These are phyloP conservation scores for Colletotrichum coccodes DNA, from an alignment of 2,329 filamentous ascomycete genomes.

Conservation along the genomic window DNA sequence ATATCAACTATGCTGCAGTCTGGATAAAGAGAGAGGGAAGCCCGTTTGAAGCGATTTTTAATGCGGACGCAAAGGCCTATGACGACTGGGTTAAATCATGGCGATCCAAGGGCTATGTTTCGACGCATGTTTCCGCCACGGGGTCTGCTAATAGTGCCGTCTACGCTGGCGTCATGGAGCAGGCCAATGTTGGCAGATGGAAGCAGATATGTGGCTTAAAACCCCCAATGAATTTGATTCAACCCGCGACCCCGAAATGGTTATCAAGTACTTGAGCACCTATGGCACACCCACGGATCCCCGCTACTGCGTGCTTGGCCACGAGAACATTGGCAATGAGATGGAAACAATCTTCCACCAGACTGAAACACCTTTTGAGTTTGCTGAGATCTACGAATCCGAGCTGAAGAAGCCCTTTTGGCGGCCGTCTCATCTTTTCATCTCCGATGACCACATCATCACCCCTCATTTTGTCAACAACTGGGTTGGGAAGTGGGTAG, in stretches of 20 bases:
- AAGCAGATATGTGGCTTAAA: conserved; percentile 25
- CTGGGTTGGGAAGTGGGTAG: conserved; percentile 29
- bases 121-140: conserved; percentile 28
- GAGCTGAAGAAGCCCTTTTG: conserved; percentile 32
- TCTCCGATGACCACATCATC: conserved; percentile 28
- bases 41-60: conserved; percentile 19
- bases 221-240: not conserved
- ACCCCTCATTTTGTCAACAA: conserved; percentile 30
- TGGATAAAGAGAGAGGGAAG: conserved; percentile 17
- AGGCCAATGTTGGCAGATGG: conserved; percentile 23
- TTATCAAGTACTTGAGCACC: conserved; percentile 24
- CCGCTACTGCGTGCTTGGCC: conserved; percentile 24
- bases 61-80: conserved; percentile 23
- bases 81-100: conserved; percentile 24
- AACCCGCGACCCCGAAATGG: not conserved
- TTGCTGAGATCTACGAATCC: not conserved
- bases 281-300: conserved; percentile 23
- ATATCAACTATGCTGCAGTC: conserved; percentile 27
- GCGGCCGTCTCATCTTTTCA: conserved; percentile 26
- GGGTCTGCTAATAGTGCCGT: conserved; percentile 20
- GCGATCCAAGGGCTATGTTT: conserved; percentile 28
- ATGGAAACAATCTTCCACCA: conserved; percentile 22
- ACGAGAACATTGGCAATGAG: conserved; percentile 29
- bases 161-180: conserved; percentile 34
- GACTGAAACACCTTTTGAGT: conserved; percentile 3